Conservation (phyloP, 2,329 filamentous ascomycete species). For the Colletotrichum scovillei region DNA sequence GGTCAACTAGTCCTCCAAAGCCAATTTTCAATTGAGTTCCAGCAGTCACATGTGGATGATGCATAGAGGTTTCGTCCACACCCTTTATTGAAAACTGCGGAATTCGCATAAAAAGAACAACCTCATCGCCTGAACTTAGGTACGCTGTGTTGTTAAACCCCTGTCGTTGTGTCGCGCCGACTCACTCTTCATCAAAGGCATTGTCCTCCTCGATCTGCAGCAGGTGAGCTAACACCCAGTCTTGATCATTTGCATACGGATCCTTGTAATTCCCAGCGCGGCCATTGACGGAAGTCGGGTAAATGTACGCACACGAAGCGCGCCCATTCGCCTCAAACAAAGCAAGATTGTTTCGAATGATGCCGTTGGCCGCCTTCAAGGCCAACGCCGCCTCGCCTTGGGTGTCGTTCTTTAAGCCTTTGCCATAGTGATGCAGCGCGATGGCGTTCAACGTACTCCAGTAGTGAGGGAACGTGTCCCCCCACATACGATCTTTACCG, state of each 20-base stretch:
- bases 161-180: too few species aligned
- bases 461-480: constrained; percentile 33
- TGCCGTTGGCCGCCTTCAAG: constrained; percentile 5
- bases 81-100: too few species aligned
- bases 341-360: constrained; percentile 22
- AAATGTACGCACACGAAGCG: constrained; percentile 32
- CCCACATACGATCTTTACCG: constrained; percentile 34
- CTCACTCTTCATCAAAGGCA: not conserved
- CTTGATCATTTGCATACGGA: constrained; percentile 32
- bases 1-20: too few species aligned
- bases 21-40: too few species aligned
- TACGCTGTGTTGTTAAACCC: too few species aligned
- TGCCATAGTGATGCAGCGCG: constrained; percentile 27
- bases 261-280: constrained; percentile 25
- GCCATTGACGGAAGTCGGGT: constrained; percentile 31
- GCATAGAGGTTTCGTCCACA: too few species aligned
- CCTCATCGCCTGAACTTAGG: too few species aligned
- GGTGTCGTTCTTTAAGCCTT: not conserved
- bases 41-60: too few species aligned
- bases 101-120: too few species aligned
- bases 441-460: constrained; percentile 34
- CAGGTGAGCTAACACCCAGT: constrained; percentile 30
- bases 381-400: too few species aligned
- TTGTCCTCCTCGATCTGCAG: constrained; percentile 27
- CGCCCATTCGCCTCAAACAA: constrained; percentile 28